These are phyloP conservation scores for Coniferiporia sulphurascens DNA, from an alignment of 1,284 basidiomycete species.

Conservation along the genomic window DNA sequence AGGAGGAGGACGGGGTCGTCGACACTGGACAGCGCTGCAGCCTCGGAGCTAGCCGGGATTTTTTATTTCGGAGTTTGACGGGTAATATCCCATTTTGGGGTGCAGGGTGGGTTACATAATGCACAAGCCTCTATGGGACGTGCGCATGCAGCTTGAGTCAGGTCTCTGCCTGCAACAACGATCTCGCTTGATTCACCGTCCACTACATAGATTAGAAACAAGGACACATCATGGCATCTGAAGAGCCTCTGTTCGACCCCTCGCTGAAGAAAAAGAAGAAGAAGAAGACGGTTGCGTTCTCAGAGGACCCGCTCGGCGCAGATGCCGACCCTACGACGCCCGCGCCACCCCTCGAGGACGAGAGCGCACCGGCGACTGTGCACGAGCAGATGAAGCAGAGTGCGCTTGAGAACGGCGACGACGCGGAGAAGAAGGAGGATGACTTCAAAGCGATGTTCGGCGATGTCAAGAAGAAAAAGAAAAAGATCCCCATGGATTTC, in stretches of 20 bases:
- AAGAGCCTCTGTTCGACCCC: conserved; percentile 78
- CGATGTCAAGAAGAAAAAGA: conserved; percentile 89
- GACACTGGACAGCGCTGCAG: conserved; percentile 19
- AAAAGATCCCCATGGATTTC: conserved; percentile 83
- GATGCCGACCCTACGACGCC: conserved; percentile 78
- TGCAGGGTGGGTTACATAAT: not conserved
- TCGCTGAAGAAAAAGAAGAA: conserved; percentile 78
- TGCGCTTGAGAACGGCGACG: conserved; percentile 30
- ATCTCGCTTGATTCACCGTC: too few species aligned
- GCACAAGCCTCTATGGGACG: conserved; percentile 16
- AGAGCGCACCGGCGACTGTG: conserved; percentile 67
- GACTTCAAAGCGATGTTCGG: conserved; percentile 82
- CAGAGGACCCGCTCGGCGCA: conserved; percentile 76
- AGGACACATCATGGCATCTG: conserved; percentile 42
- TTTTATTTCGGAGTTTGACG: conserved; percentile 18
- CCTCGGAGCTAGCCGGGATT: conserved; percentile 13
- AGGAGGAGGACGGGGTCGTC: conserved; percentile 10
- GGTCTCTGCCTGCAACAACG: conserved; percentile 16
- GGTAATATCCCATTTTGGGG: not conserved
- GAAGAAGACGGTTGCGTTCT: conserved; percentile 82
- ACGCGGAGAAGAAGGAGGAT: conserved; percentile 46
- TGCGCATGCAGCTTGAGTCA: conserved; percentile 25
- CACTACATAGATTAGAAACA: not conserved
- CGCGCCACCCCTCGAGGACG: conserved; percentile 58
- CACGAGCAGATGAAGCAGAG: conserved; percentile 69